Base-by-base conservation (phyloP, 495 filamentous ascomycete genomes). In the Polyplosphaeria fusca region DNA sequence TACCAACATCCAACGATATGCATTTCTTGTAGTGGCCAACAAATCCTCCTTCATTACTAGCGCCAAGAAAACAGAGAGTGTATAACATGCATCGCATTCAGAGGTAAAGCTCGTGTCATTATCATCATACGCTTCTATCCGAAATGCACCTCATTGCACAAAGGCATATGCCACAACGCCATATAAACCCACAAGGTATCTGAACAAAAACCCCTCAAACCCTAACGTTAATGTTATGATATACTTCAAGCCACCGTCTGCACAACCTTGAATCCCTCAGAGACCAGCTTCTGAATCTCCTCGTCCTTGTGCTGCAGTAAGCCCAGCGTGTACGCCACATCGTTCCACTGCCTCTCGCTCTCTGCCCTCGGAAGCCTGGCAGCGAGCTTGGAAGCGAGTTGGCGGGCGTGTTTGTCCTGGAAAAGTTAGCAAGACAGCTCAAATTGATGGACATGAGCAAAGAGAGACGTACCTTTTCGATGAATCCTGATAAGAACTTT, bases 381-480 rank as follows among this genome's bases (percentile, higher is more conserved):
- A 1, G 94, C 92, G 7, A 99, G 77, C 69, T 99, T 99, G 47
- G 91, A 85, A 0, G 94, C 85, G 11, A 99, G 81, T 70, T 97
- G 92, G 61, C 94, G 95, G 38, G 94, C 91, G 70, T 99, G 93
- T 75, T 96, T 97, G 70, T 99, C 94, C 91, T 95, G 38, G 27
- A 35, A 25, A 4, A n/a, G 28, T 52, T 13, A 55, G 35, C 19
- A 50, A 22, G 28, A 49, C 35, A 7, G 43, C 41, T 35, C 42
- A 62, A 60, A 63, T 44, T 12, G 4, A n/a, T 25, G 14, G 16
- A 66, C 43, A 40, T 38, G 5, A 50, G 7, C 26, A 25, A 30
- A 46, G 26, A 27, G 3, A 11, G 1, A 64, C 74, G 68, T 74
- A 95, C 91, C 86, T 97, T 99, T 68, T 99, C 94, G 52, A 99